These are phyloP conservation scores for Fraxinus americana DNA, from an alignment of 257 asterid species.

Conservation along the genomic window DNA sequence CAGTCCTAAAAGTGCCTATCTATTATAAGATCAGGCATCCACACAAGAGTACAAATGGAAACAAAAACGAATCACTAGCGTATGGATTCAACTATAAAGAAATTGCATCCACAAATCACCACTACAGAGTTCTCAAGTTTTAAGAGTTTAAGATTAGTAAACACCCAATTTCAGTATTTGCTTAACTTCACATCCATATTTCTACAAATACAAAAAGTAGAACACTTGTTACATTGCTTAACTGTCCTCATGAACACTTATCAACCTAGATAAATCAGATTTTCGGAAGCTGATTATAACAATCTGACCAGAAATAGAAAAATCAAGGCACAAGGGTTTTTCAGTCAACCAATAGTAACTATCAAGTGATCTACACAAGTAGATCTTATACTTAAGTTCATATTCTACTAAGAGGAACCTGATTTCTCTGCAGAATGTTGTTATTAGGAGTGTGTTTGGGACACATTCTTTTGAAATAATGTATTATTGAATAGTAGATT, in stretches of 20 bases:
- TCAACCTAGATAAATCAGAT: not conserved
- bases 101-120: conserved; percentile 8
- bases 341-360: conserved; percentile 7
- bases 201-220: not conserved
- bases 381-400: not conserved
- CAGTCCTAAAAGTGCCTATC: not conserved
- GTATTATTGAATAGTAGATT: no score
- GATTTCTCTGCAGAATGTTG: not conserved
- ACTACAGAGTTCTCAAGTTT: conserved; percentile 11
- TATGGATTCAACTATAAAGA: conserved; percentile 7
- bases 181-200: not conserved
- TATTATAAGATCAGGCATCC: not conserved
- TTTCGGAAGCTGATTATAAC: not conserved
- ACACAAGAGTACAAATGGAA: conserved; percentile 1
- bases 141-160: conserved; percentile 12
- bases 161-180: not conserved
- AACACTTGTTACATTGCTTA: not conserved
- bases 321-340: not conserved
- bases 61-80: not conserved
- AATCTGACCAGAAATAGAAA: not conserved
- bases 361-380: conserved; percentile 5
- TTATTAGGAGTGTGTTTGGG: not conserved
- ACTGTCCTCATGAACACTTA: not conserved
- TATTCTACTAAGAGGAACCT: not conserved
- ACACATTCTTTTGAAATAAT: no score